These are phyloP conservation scores for Pachysolen tannophilus DNA, from an alignment of 805 yeast species.

Conservation along the genomic window DNA sequence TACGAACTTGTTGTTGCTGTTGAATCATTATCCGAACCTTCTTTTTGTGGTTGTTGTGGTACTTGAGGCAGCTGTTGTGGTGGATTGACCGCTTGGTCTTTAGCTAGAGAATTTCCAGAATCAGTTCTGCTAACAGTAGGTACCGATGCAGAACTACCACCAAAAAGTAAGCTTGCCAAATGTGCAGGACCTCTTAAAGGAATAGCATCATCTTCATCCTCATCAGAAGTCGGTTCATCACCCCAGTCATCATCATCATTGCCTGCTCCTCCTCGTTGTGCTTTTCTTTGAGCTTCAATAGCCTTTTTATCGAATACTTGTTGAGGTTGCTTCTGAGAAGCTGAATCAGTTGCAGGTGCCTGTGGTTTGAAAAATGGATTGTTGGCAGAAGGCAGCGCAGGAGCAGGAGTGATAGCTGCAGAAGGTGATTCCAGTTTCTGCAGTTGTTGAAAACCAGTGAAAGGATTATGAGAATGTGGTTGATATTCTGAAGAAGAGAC, in stretches of 20 bases:
- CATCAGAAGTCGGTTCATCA: constrained; percentile 24
- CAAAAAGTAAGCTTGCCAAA: constrained; percentile 44
- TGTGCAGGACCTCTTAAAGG: constrained; percentile 47
- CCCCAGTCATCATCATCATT: constrained; percentile 33
- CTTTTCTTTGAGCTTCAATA: constrained; percentile 63
- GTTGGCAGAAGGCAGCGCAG: constrained; percentile 19
- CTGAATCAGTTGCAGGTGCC: constrained; percentile 15
- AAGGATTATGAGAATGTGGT: background rate
- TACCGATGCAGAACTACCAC: constrained; percentile 37
- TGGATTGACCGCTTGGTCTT: background rate
- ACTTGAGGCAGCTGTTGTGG: background rate
- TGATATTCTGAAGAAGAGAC: background rate
- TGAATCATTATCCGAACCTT: constrained; percentile 4
- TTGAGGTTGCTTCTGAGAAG: constrained; percentile 16
- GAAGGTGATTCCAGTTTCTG: constrained; percentile 8
- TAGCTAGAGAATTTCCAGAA: constrained; percentile 3
- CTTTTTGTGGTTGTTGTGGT: constrained; percentile 5
- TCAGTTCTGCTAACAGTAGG: constrained; percentile 10
- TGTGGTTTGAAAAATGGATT: constrained; percentile 57
- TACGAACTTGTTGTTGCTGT: constrained; percentile 13
- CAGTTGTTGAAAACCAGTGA: background rate
- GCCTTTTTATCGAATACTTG: constrained; percentile 42
- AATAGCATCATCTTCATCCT: constrained; percentile 35
- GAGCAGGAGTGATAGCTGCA: constrained; percentile 13
- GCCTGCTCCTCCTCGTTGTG: constrained; percentile 50